These are phyloP conservation scores for Kodamaea leandrae DNA, from an alignment of 805 yeast genomes.

Conservation along the genomic window DNA sequence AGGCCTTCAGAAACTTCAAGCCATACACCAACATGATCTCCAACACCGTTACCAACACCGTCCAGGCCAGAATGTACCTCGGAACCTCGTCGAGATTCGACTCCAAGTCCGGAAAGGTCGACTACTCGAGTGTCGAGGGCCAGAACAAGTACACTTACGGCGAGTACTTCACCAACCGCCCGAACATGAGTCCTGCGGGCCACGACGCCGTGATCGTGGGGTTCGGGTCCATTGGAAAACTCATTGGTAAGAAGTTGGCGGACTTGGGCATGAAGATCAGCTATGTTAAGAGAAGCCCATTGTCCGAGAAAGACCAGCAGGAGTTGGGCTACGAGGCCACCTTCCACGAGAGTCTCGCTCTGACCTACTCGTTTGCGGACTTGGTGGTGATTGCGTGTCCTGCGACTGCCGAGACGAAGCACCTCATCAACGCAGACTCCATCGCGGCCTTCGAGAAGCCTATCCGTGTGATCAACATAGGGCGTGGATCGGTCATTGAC, in stretches of 20 bases:
- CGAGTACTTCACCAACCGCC: constrained; percentile 45
- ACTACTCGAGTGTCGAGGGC: constrained; percentile 21
- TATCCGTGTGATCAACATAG: constrained; percentile 67
- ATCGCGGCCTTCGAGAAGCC: constrained; percentile 50
- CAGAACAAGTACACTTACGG: constrained; percentile 31
- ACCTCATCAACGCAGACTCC: constrained; percentile 50
- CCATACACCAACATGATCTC: constrained; percentile 20
- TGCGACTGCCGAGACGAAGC: constrained; percentile 53
- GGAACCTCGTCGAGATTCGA: constrained; percentile 35
- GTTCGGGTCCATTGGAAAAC: constrained; percentile 71
- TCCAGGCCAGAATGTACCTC: constrained; percentile 40
- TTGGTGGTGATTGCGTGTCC: constrained; percentile 68
- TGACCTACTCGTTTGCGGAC: constrained; percentile 45
- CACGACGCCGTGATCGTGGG: constrained; percentile 66
- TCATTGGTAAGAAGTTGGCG: constrained; percentile 54
- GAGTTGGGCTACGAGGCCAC: constrained; percentile 44
- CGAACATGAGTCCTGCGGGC: constrained; percentile 49
- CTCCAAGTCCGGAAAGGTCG: constrained; percentile 24
- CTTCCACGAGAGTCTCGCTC: constrained; percentile 37
- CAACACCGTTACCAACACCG: constrained; percentile 31
- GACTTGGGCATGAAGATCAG: constrained; percentile 64
- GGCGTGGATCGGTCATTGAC: constrained; percentile 69
- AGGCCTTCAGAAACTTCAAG: constrained; percentile 57
- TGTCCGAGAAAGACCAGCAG: constrained; percentile 30
- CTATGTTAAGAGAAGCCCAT: constrained; percentile 55